Base-by-base conservation (phyloP, 441 rosid species). In the Dalechampia spathulata region DNA sequence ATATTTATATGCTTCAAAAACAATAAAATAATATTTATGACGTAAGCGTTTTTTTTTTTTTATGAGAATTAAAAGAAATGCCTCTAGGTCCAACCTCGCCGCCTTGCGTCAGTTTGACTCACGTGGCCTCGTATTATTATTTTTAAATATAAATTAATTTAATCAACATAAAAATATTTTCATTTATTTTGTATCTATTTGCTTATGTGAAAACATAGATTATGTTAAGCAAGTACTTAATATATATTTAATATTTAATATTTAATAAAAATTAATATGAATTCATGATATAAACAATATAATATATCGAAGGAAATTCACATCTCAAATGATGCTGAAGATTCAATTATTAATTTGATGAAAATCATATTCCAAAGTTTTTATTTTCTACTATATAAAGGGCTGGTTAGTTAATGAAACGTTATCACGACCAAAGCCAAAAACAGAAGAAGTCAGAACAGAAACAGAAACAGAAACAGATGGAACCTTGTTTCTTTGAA, bases 71-170 rank as follows among this genome's bases (percentile, higher is more conserved):
- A 30, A 30, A 3, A 4, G 8, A 30, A 30, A 8, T 30, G 30
- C 16, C 15, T 23, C 1, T 47, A 42, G 79, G 74, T 21, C 72
- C 63, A 56, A 62, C 26, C 44, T 39, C 62, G 85, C 82, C 72
- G 80, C 82, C 82, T 59, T 65, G 46, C 76, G 75, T 73, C 84
- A 74, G n/a, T 58, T 43, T 60, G 70, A 68, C 69, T 54, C 80
- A 74, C 80, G 79, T 79, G 81, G 60, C n/a, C n/a, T n/a, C n/a
- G n/a, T n/a, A n/a, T n/a, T n/a, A n/a, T n/a, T n/a, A n/a, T n/a
- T n/a, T n/a, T n/a, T n/a, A 15, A 30, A 30, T 8, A 30, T 8
- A 3, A 30, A 30, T 30, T 30, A 30, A 30, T 30, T 30, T 30
- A 4, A 30, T 30, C n/a, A n/a, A n/a, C n/a, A n/a, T n/a, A n/a